Conservation (phyloP, 352 stramenopile species). For the Phytophthora vignae region DNA sequence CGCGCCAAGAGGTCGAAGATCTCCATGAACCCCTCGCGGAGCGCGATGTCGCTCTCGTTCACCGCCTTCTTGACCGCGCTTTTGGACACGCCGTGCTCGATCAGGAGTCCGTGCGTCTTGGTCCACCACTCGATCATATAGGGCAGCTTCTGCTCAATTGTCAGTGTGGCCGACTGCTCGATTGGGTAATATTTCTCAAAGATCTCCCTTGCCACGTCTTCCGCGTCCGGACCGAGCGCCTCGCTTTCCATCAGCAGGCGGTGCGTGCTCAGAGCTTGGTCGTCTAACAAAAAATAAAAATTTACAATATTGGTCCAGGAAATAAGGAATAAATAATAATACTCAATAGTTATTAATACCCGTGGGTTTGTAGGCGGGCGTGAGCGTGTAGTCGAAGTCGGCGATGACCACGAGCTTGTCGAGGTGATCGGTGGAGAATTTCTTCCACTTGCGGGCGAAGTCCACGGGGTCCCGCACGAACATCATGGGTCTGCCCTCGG, state of each 20-base stretch:
- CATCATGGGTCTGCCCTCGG: conserved; percentile 44
- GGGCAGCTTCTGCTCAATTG: conserved; percentile 77
- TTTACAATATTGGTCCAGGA: not conserved
- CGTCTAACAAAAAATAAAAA: conserved; percentile 26
- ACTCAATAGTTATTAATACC: no score
- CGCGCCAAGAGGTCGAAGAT: conserved; percentile 65
- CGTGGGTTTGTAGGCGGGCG: conserved; percentile 65
- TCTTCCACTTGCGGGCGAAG: conserved; percentile 82
- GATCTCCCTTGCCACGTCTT: conserved; percentile 45
- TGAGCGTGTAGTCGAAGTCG: conserved; percentile 88
- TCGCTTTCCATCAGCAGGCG: conserved; percentile 58
- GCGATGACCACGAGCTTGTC: conserved; percentile 82
- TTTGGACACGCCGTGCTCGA: conserved; percentile 64
- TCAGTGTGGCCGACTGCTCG: conserved; percentile 70
- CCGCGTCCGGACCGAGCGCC: conserved; percentile 42
- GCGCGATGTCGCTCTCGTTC: conserved; percentile 53
- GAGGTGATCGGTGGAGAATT: conserved; percentile 70
- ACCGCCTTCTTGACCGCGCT: conserved; percentile 57
- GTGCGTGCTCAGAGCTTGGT: conserved; percentile 64
- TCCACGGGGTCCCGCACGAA: conserved; percentile 53
- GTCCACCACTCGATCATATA: conserved; percentile 84
- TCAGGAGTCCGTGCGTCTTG: conserved; percentile 56
- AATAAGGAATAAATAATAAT: not conserved
- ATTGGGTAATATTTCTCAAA: conserved; percentile 86
- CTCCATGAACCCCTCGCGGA: conserved; percentile 68